phyloP scores from a whole-genome alignment of 306 rosid species.

The Quercus engelmannii region DNA sequence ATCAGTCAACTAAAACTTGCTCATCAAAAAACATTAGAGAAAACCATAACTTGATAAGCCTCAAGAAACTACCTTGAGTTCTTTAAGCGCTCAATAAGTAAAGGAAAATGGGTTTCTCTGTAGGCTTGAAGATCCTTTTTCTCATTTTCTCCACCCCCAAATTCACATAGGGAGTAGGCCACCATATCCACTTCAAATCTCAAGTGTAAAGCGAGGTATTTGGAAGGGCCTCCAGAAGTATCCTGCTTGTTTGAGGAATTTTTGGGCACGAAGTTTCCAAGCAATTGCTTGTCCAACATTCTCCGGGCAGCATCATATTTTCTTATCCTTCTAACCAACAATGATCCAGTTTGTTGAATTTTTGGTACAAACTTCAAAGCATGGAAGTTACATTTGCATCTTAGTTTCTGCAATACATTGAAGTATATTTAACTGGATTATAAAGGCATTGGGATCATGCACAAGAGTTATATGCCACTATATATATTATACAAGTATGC shows the following conservation, averaged over 20 bases:
- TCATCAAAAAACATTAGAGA: conserved; percentile 3
- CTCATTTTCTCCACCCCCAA: conserved; percentile 86
- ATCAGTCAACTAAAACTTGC: not conserved
- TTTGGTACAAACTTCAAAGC: conserved; percentile 71
- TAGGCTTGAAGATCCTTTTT: conserved; percentile 76
- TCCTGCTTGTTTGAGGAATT: conserved; percentile 26
- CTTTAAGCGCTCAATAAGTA: conserved; percentile 81
- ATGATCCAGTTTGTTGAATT: conserved; percentile 71
- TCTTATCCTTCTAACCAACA: conserved; percentile 72
- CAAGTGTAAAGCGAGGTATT: conserved; percentile 88
- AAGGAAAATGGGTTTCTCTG: conserved; percentile 80
- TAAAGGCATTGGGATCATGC: not conserved
- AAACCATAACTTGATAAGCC: conserved; percentile 3
- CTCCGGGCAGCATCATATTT: conserved; percentile 44
- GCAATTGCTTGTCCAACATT: conserved; percentile 63
- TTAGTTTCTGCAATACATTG: conserved; percentile 55
- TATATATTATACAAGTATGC: not conserved
- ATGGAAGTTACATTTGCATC: conserved; percentile 98
- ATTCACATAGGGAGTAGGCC: conserved; percentile 86
- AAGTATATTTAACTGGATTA: conserved; percentile 1
- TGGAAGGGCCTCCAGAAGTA: conserved; percentile 33
- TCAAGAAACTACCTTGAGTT: conserved; percentile 44
- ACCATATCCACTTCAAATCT: conserved; percentile 97
- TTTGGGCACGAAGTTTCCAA: conserved; percentile 61
- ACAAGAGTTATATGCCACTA: not conserved